phyloP scores from a whole-genome alignment of 2,329 filamentous ascomycete genomes.

The Clarireedia monteithiana region DNA sequence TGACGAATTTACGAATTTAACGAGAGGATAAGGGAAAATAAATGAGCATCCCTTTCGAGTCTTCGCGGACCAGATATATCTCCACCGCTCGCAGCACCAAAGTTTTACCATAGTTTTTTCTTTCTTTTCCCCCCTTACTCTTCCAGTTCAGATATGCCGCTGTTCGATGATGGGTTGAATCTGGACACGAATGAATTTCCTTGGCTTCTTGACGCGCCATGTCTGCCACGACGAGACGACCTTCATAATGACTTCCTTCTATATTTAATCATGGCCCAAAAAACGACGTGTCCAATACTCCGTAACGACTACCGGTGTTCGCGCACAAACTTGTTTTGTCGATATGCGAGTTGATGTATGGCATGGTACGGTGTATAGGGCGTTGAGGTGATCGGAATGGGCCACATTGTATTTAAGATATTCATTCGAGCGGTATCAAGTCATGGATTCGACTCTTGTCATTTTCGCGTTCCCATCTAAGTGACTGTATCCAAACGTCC shows the following conservation, averaged over 20 bases:
- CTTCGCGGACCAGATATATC: slow-evolving; percentile 40
- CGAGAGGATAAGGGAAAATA: slow-evolving; percentile 45
- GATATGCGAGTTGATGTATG: not conserved
- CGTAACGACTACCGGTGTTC: not conserved
- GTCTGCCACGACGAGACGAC: slow-evolving; percentile 22
- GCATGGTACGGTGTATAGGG: not conserved
- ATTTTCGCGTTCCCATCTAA: too few relatives aligned
- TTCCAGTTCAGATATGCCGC: not conserved
- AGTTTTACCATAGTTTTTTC: slow-evolving; percentile 10
- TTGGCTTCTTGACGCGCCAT: slow-evolving; percentile 11
- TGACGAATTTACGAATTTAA: slow-evolving; percentile 39
- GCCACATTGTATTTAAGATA: slow-evolving; percentile 8
- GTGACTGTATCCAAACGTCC: too few relatives aligned
- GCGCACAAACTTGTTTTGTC: not conserved
- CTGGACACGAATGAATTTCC: slow-evolving; percentile 4
- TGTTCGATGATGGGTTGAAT: not conserved
- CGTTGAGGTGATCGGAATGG: not conserved
- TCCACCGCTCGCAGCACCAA: slow-evolving; percentile 29
- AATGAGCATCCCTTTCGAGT: slow-evolving; percentile 29
- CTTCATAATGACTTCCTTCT: slow-evolving; percentile 17
- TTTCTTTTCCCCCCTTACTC: not conserved
- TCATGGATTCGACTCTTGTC: too few relatives aligned
- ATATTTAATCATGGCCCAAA: not conserved
- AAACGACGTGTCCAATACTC: not conserved
- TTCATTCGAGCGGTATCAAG: not conserved